Percentiles rank a stretch among this genome's conserved stretches.
Conservation (phyloP, 345 rosid species). For the Populus davidiana region DNA sequence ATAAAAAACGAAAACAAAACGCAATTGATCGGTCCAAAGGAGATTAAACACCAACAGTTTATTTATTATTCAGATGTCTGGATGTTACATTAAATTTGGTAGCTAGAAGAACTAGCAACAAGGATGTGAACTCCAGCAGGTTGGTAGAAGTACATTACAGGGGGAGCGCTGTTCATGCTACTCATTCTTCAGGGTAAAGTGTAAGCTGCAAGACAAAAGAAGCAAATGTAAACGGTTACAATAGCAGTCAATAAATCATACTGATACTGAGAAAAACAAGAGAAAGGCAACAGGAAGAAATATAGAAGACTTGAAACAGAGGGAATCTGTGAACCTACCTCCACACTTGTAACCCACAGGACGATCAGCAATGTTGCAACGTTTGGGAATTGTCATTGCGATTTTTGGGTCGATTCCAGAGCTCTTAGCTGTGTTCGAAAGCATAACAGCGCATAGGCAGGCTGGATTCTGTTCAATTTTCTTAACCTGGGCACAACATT, state of each 20-base stretch:
- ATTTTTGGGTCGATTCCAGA: slow-evolving; percentile 68
- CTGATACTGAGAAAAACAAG: background rate
- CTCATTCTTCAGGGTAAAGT: slow-evolving; percentile 46
- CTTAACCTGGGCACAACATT: slow-evolving; percentile 68
- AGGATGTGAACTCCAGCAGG: slow-evolving; percentile 9
- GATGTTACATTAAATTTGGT: background rate
- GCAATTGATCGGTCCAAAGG: background rate
- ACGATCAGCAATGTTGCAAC: slow-evolving; percentile 72
- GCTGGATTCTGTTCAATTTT: slow-evolving; percentile 66
- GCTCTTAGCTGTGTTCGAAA: slow-evolving; percentile 67
- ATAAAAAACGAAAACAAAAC: background rate
- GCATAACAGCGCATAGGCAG: slow-evolving; percentile 88
- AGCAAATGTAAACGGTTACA: background rate
- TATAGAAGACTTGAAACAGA: background rate
- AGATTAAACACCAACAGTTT: background rate
- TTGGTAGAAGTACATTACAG: slow-evolving; percentile 2
- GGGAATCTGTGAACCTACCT: slow-evolving; percentile 36
- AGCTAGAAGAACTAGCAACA: slow-evolving; percentile 15
- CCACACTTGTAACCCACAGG: slow-evolving; percentile 90
- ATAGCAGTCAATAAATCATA: background rate
- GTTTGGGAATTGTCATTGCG: slow-evolving; percentile 83
- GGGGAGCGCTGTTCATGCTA: background rate
- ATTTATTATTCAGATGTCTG: slow-evolving; percentile 20
- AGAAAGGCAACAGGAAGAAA: background rate
- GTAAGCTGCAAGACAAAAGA: slow-evolving; percentile 42